Percentiles rank a stretch among this genome's conserved stretches.
These are phyloP conservation scores for Takashimella koratensis DNA, from an alignment of 1,284 basidiomycete species.

Conservation along the genomic window DNA sequence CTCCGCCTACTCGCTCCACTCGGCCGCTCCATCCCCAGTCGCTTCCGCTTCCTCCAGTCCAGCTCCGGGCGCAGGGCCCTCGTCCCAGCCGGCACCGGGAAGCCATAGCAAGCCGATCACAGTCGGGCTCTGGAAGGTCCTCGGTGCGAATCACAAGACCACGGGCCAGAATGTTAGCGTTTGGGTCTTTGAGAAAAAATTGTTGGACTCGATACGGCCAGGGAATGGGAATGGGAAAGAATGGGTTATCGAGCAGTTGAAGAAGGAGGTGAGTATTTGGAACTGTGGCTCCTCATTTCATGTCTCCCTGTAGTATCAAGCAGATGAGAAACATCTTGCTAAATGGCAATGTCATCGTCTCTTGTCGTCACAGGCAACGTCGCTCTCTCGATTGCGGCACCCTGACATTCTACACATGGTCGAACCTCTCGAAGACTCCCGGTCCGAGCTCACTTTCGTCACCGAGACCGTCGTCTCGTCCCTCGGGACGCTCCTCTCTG, in stretches of 20 bases:
- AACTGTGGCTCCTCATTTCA: neutral
- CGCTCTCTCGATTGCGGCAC: conserved; percentile 80
- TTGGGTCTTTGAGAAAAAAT: conserved; percentile 82
- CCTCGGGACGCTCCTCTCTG: conserved; percentile 52
- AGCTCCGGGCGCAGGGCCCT: no score
- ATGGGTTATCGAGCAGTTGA: conserved; percentile 72
- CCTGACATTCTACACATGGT: conserved; percentile 97
- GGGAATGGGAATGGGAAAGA: conserved; percentile 53
- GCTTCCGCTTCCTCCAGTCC: conserved; percentile 49
- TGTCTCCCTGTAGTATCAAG: no score
- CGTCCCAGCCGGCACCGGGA: conserved; percentile 33
- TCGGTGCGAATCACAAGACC: conserved; percentile 77
- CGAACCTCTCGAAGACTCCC: conserved; percentile 93
- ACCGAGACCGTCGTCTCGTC: conserved; percentile 81
- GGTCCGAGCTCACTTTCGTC: conserved; percentile 81
- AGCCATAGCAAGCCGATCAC: conserved; percentile 51
- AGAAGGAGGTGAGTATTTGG: conserved; percentile 67
- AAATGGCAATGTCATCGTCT: no score
- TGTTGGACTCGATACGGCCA: conserved; percentile 66
- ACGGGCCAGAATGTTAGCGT: conserved; percentile 82
- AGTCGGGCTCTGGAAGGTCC: conserved; percentile 84
- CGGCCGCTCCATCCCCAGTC: conserved; percentile 32
- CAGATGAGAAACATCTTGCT: neutral
- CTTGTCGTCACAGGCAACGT: conserved; percentile 62
- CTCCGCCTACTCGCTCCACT: conserved; percentile 68